Evolutionary conservation across 1,284 basidiomycete species (phyloP), one percentile per base, ranked within the genome.

Genomic region (Chalciporus sp.): DNA sequence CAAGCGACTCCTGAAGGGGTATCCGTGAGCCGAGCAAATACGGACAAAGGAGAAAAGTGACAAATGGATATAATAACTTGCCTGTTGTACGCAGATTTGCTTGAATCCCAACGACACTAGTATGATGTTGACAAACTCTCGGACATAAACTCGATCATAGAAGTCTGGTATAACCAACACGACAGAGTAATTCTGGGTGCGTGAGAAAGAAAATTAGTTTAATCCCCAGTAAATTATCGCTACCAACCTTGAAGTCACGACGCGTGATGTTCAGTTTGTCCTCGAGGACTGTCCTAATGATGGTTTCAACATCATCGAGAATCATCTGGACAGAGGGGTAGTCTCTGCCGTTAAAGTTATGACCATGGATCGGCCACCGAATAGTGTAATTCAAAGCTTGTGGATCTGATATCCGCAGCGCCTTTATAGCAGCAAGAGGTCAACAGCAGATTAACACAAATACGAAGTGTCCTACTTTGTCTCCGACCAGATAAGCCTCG

Each of bases 161-260:
- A 95, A 85, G 71, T 99, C 96, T 5, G 97, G 96, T 27, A 99
- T 86, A 42, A 99, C 84, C 4, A 99, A 80, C 33, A 98, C 85
- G 20, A 91, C 88, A 4, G 92, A 94, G 72, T 90, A 92, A 56
- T 92, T 83, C 94, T 72, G 31, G 19, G 50, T 17, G 49, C 23
- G 35, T 11, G 31, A 44, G 53, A 41, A 55, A 49, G 56, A 41
- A 12, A 40, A 42, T 23, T 23, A 23, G 23, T 17, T 40, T 27
- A 10, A 17, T 23, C 33, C 41, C 17, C 27, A 16, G 47, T 12
- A 26, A 41, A 23, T 12, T 56, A 27, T 27, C 27, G 37, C 16
- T 17, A 55, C 57, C 45, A 59, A 89, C 93, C 75, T 86, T 84
- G 69, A 86, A 86, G 46, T 85, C 81, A 20, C 71, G 66, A 3